Evolutionary conservation across 371 early-diverging fungal genomes (phyloP).

Genomic region (Mortierella sp.): DNA sequence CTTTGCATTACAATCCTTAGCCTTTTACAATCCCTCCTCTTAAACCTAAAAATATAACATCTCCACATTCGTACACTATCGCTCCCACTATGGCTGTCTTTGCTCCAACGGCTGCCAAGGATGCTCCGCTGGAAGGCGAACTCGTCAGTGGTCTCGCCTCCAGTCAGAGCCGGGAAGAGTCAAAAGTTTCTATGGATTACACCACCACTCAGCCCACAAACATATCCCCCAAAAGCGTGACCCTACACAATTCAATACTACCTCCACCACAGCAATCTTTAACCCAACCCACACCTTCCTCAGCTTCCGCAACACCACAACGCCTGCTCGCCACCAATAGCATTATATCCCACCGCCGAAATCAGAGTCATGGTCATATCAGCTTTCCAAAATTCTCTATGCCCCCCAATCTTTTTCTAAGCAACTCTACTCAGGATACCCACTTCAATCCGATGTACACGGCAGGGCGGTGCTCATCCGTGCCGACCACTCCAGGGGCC

Average conservation of each 20-base stretch:
- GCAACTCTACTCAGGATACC: conserved; percentile 4
- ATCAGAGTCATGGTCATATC: conserved; percentile 35
- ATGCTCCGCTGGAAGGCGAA: background rate
- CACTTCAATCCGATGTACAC: background rate
- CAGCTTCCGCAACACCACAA: conserved; percentile 7
- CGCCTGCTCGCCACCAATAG: conserved; percentile 1
- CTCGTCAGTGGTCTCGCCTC: background rate
- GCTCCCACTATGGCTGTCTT: conserved; percentile 3
- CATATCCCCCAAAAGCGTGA: no score
- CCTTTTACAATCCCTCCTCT: background rate
- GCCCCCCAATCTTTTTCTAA: conserved; percentile 8
- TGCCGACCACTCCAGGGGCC: conserved; percentile 13
- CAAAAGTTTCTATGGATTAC: background rate
- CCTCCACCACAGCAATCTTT: background rate
- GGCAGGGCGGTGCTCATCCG: conserved; percentile 13
- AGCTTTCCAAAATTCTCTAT: conserved; percentile 23
- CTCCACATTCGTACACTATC: background rate
- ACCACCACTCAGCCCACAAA: background rate
- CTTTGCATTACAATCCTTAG: background rate
- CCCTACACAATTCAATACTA: background rate
- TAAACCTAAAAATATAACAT: conserved; percentile 1
- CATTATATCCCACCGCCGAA: conserved; percentile 19
- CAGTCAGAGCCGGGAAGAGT: background rate
- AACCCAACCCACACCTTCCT: background rate
- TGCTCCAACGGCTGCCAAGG: conserved; percentile 4